Conservation (phyloP, 257 asterid species). For the Nicotiana sylvestris region DNA sequence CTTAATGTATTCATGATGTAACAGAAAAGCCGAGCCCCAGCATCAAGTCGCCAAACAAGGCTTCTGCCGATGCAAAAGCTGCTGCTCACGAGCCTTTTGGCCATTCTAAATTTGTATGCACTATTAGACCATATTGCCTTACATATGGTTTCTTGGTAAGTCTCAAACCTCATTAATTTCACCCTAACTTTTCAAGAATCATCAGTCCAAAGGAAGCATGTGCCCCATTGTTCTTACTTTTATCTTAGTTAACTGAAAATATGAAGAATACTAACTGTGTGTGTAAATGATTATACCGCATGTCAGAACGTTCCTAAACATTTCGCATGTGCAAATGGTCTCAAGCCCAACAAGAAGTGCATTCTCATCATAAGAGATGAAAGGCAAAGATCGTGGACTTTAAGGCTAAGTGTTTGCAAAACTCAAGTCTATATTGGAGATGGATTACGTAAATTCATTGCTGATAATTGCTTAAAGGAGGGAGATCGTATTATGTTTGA, state of each 20-base stretch:
- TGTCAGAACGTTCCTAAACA: not conserved
- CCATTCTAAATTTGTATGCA: not conserved
- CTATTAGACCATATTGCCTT: constrained; percentile 1
- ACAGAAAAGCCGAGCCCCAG: not conserved
- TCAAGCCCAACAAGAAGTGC: not conserved
- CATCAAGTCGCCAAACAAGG: not conserved
- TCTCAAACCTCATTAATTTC: not conserved
- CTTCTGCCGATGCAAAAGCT: not conserved
- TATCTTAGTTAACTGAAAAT: not conserved
- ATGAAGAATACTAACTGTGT: not conserved
- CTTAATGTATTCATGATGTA: not conserved
- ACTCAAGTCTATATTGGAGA: not conserved
- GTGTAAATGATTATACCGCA: not conserved
- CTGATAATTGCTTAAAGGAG: not conserved
- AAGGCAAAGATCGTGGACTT: not conserved
- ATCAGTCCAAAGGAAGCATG: not conserved
- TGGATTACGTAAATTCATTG: not conserved
- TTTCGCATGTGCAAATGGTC: not conserved
- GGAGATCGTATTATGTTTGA: not conserved
- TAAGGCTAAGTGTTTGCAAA: not conserved
- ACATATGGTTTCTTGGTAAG: not conserved
- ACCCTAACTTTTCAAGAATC: not conserved
- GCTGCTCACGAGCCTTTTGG: not conserved
- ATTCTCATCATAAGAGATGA: not conserved
- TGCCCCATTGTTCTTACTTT: not conserved